phyloP scores from a whole-genome alignment of 176 grass and related monocot genomes.

The Microstegium vimineum region DNA sequence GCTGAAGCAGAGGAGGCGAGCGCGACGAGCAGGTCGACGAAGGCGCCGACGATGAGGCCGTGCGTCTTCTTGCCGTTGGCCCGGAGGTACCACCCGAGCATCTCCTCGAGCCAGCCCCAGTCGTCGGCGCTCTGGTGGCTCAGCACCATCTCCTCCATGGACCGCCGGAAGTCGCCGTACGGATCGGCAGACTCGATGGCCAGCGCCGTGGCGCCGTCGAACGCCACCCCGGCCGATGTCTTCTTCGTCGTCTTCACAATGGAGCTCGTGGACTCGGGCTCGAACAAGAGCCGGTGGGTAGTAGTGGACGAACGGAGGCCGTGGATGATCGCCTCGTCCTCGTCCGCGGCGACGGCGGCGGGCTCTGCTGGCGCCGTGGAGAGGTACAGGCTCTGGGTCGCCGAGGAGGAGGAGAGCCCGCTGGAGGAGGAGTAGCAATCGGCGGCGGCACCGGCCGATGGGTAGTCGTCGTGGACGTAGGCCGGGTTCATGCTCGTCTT shows the following conservation, averaged over 20 bases:
- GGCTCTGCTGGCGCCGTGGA: conserved; percentile 1
- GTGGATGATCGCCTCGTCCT: conserved; percentile 33
- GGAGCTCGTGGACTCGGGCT: conserved; percentile 42
- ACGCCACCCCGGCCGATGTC: neutral
- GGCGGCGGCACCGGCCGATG: neutral
- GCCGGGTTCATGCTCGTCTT: conserved; percentile 28
- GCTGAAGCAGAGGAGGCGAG: conserved; percentile 39
- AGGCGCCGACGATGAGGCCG: conserved; percentile 68
- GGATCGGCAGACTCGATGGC: conserved; percentile 63
- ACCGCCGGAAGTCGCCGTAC: conserved; percentile 67
- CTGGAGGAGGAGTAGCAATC: conserved; percentile 1
- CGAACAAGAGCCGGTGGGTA: conserved; percentile 45
- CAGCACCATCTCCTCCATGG: conserved; percentile 89
- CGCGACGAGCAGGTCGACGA: conserved; percentile 61
- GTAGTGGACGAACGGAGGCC: conserved; percentile 39
- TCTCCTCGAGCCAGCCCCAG: conserved; percentile 86
- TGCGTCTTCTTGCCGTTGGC: conserved; percentile 74
- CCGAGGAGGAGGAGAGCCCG: neutral
- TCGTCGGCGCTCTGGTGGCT: conserved; percentile 47
- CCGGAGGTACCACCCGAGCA: conserved; percentile 79
- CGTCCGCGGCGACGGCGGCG: neutral
- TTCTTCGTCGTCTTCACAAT: conserved; percentile 21
- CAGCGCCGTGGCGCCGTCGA: conserved; percentile 50
- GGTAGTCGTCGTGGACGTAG: conserved; percentile 14
- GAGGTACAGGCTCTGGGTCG: neutral